Conservation (phyloP, 352 stramenopile genomes). For the Globisporangium parvum region DNA sequence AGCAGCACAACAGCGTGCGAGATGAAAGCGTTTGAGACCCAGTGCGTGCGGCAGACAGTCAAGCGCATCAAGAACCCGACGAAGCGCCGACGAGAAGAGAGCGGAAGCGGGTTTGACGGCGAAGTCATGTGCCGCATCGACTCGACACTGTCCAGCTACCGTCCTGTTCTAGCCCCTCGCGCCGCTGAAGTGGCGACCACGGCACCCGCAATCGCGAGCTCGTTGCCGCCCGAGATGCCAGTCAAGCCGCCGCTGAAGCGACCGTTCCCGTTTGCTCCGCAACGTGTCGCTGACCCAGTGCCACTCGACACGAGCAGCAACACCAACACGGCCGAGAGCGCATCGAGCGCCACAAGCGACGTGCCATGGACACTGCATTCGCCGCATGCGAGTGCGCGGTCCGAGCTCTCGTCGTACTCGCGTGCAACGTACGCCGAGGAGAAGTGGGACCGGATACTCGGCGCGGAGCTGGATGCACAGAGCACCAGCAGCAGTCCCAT, state of each 20-base stretch:
- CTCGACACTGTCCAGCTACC: conserved; percentile 12
- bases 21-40: conserved; percentile 44
- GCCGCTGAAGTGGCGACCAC: too few relatives aligned
- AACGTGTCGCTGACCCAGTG: too few relatives aligned
- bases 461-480: conserved; percentile 22
- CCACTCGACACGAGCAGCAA: neutral
- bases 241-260: conserved; percentile 6
- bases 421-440: conserved; percentile 42
- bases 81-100: conserved; percentile 42
- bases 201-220: too few relatives aligned
- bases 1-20: conserved; percentile 13
- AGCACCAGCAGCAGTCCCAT: conserved; percentile 9
- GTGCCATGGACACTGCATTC: neutral
- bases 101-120: conserved; percentile 62
- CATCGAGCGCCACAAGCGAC: neutral
- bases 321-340: neutral
- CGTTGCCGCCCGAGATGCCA: neutral
- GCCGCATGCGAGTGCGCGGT: neutral
- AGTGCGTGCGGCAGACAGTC: conserved; percentile 26
- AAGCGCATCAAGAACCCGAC: conserved; percentile 51
- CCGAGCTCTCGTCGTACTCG: conserved; percentile 13
- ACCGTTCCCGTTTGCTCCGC: conserved; percentile 6
- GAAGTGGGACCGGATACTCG: conserved; percentile 74
- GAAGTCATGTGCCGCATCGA: conserved; percentile 57
- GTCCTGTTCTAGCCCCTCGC: neutral